Evolutionary conservation across 352 stramenopile genomes (phyloP).

Genomic region (Blastocystis sp.): DNA sequence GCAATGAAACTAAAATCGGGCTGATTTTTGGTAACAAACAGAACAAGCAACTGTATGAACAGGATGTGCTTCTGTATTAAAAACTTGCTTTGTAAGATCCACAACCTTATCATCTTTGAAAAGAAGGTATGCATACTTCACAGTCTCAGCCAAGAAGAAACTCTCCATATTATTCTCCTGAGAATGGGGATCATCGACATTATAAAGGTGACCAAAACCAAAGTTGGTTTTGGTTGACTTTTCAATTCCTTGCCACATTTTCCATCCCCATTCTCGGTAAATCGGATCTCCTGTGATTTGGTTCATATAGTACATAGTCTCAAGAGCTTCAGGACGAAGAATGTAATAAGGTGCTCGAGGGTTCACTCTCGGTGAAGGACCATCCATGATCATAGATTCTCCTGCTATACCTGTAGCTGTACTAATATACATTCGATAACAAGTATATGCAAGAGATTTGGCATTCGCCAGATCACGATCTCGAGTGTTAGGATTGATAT

Average conservation of each 20-base stretch:
- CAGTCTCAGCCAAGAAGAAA: constrained; percentile 82
- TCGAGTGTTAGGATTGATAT: neutral
- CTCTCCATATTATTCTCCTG: constrained; percentile 77
- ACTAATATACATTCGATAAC: constrained; percentile 68
- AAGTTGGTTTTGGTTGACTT: constrained; percentile 12
- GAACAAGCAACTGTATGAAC: too few relatives aligned
- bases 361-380: neutral
- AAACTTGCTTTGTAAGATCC: constrained; percentile 84
- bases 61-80: constrained; percentile 94
- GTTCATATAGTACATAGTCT: constrained; percentile 80
- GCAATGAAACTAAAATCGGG: too few relatives aligned
- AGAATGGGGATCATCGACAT: constrained; percentile 91
- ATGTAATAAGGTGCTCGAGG: constrained; percentile 75
- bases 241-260: constrained; percentile 76
- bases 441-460: constrained; percentile 9
- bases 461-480: constrained; percentile 35
- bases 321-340: constrained; percentile 78
- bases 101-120: constrained; percentile 75
- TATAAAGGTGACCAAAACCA: constrained; percentile 72
- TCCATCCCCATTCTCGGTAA: constrained; percentile 74
- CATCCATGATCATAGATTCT: constrained; percentile 70
- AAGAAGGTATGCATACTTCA: constrained; percentile 83
- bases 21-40: too few relatives aligned
- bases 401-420: constrained; percentile 71
- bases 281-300: constrained; percentile 74